These are phyloP conservation scores for Debaryomyces singareniensis DNA, from an alignment of 1,139 yeast genomes.

Conservation along the genomic window DNA sequence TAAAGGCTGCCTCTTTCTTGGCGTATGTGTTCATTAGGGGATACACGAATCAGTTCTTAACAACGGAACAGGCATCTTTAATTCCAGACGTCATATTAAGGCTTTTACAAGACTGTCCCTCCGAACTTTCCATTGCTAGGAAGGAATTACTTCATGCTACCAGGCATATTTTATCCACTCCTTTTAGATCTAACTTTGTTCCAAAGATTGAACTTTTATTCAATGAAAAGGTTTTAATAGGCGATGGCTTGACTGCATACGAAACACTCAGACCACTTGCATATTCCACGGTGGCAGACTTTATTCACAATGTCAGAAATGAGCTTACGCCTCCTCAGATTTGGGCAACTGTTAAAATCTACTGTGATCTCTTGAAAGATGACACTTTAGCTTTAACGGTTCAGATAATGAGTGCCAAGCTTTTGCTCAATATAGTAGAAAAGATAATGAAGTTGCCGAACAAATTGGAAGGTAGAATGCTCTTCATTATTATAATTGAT, in stretches of 20 bases:
- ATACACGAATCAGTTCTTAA: conserved; percentile 60
- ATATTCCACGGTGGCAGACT: conserved; percentile 92
- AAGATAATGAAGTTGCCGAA: conserved; percentile 79
- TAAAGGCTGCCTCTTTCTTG: conserved; percentile 90
- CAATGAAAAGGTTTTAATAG: conserved; percentile 82
- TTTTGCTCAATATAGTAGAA: conserved; percentile 81
- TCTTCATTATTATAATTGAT: conserved; percentile 75
- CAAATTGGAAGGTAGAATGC: conserved; percentile 78
- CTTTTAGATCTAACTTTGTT: conserved; percentile 73
- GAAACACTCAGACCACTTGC: conserved; percentile 89
- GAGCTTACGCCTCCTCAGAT: conserved; percentile 81
- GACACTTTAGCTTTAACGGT: conserved; percentile 81
- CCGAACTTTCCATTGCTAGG: conserved; percentile 89
- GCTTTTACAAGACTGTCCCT: conserved; percentile 89
- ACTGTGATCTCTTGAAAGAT: conserved; percentile 77
- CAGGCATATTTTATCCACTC: conserved; percentile 86
- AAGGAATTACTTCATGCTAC: conserved; percentile 93
- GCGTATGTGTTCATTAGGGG: conserved; percentile 90
- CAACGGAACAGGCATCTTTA: conserved; percentile 53
- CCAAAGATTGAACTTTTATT: conserved; percentile 82
- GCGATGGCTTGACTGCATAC: conserved; percentile 86
- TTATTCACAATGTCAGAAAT: conserved; percentile 85
- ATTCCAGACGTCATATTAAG: conserved; percentile 88
- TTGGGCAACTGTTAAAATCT: conserved; percentile 81
- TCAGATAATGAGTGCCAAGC: conserved; percentile 95